Evolutionary conservation across 2,329 filamentous ascomycete species (phyloP), one percentile per base, ranked within the genome.

Genomic region (Ascochyta fabae): DNA sequence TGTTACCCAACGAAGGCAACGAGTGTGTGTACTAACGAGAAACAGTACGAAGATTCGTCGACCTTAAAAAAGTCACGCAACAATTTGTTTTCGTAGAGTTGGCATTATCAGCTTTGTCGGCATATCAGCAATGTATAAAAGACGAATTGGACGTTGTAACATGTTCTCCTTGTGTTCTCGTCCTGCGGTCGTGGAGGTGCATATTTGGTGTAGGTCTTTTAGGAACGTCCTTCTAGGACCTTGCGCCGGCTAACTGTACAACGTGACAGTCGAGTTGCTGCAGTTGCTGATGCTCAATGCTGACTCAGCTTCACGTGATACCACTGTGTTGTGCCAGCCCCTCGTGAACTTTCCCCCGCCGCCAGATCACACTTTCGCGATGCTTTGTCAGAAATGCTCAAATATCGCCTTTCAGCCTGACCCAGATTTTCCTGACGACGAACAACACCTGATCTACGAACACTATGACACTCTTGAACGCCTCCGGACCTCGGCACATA

Each of bases 21-120:
- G 24, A 15, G 26, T 16, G 15, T 10, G 12, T 15, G n/a, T 24
- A 34, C 62, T 69, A 55, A 70, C 35, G 7, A 15, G 15, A 3
- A 15, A 33, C 44, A 72, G 70, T 70, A 63, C 39, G 70, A 72
- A 42, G 68, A 72, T 53, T 66, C 68, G 8, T 62, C 65, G 33
- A 67, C 55, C 6, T 9, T 64, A 19, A 70, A 68, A 53, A 64
- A 50, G 50, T 48, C 55, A 12, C 47, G 53, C n/a, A 61, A 48
- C 26, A 66, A 67, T 26, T 61, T 70, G 59, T 70, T 71, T 40
- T 64, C 63, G 15, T 61, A 59, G 47, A 43, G 24, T n/a, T 16
- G 19, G 26, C 23, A 4, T 5, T 40, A 13, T 26, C n/a, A 10
- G 24, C 26, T 10, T 31, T 12, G 12, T 31, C 13, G 10, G 29